Percentiles rank a stretch among this genome's conserved stretches.
These are phyloP conservation scores for Fusarium drepaniforme DNA, from an alignment of 2,329 filamentous ascomycete species.

Conservation along the genomic window DNA sequence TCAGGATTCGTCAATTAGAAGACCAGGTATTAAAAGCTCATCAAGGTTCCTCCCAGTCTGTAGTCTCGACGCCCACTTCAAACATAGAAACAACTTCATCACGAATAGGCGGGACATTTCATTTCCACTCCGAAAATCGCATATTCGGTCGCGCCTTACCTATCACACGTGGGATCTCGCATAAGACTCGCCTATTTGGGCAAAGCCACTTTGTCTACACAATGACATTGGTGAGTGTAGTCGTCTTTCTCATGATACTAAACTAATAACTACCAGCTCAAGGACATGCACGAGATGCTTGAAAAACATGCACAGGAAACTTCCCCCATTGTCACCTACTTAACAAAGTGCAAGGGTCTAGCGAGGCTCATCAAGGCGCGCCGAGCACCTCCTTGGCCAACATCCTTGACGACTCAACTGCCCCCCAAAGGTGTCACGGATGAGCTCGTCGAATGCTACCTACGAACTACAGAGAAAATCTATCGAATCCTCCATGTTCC, in stretches of 20 bases:
- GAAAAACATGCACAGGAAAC: conserved; percentile 54
- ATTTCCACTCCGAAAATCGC: conserved; percentile 54
- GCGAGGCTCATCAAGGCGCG: conserved; percentile 64
- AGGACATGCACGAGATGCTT: conserved; percentile 58
- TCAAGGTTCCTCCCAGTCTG: not conserved
- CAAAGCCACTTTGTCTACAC: conserved; percentile 69
- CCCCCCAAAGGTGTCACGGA: conserved; percentile 61
- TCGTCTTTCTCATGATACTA: not conserved
- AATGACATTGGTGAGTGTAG: conserved; percentile 55
- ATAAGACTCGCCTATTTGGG: conserved; percentile 69
- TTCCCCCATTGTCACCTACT: conserved; percentile 48
- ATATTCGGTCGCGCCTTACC: conserved; percentile 45
- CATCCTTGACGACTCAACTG: conserved; percentile 54
- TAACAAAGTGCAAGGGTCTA: conserved; percentile 66
- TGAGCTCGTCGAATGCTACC: conserved; percentile 61
- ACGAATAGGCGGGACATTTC: conserved; percentile 56
- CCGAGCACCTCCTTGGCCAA: conserved; percentile 62
- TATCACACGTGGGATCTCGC: conserved; percentile 58
- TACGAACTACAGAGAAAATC: conserved; percentile 59
- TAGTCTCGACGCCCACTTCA: conserved; percentile 10
- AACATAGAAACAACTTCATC: conserved; percentile 53
- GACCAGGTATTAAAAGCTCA: conserved; percentile 10
- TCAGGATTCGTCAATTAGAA: conserved; percentile 28
- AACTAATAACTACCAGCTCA: conserved; percentile 49
- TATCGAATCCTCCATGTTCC: conserved; percentile 66